phyloP scores from a whole-genome alignment of 2,329 filamentous ascomycete genomes.

The Aspergillus texensis region DNA sequence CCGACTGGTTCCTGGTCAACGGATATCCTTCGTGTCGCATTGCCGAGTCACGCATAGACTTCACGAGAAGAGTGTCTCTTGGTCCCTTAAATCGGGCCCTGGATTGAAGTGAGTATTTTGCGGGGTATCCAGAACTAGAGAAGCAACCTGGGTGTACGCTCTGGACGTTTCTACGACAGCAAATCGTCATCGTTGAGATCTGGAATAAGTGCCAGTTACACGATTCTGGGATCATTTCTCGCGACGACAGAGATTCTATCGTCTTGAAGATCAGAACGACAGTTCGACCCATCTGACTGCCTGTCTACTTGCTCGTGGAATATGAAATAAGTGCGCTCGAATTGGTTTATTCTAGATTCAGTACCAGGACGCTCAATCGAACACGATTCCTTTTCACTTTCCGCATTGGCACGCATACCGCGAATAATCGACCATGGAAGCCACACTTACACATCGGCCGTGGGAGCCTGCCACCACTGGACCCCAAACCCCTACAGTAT shows the following conservation, averaged over 20 bases:
- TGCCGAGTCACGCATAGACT: not conserved
- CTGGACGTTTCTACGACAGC: not conserved
- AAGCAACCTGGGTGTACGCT: not conserved
- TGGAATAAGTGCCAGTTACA: slow-evolving; percentile 5
- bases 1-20: not conserved
- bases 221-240: not conserved
- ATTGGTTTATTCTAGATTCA: not conserved
- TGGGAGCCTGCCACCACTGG: slow-evolving; percentile 45
- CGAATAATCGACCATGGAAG: slow-evolving; percentile 37
- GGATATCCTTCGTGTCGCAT: slow-evolving; percentile 8
- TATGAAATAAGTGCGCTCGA: slow-evolving; percentile 27
- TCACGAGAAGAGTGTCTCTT: not conserved
- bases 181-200: not conserved
- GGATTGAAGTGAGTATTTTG: not conserved
- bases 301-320: slow-evolving; percentile 20
- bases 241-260: slow-evolving; percentile 9
- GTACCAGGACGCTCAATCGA: slow-evolving; percentile 11
- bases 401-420: slow-evolving; percentile 4
- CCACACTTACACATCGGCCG: slow-evolving; percentile 45
- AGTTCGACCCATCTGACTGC: slow-evolving; percentile 1
- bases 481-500: slow-evolving; percentile 37
- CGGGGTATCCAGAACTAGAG: not conserved
- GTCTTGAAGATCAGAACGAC: slow-evolving; percentile 2
- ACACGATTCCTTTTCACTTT: not conserved
- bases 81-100: not conserved